Conservation (phyloP, 75 land plant species). For the Picea sitchensis region DNA sequence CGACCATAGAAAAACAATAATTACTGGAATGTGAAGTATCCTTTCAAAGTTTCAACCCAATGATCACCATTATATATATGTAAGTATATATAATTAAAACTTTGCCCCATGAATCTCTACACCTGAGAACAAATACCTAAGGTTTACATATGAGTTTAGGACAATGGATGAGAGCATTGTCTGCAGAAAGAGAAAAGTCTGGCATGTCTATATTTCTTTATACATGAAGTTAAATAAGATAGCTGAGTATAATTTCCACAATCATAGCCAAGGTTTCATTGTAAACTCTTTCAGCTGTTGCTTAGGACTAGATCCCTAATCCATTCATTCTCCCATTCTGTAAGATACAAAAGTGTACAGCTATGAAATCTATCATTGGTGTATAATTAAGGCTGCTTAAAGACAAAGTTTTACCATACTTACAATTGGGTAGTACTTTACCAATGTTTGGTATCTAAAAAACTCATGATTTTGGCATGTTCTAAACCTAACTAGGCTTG, state of each 20-base stretch:
- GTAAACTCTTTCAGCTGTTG: background rate
- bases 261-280: background rate
- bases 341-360: background rate
- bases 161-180: background rate
- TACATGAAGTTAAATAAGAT: background rate
- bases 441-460: background rate
- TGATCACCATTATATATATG: background rate
- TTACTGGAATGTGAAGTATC: too few relatives aligned
- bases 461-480: background rate
- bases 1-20: too few relatives aligned
- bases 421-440: background rate
- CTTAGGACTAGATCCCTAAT: background rate
- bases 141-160: background rate
- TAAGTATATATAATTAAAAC: too few relatives aligned
- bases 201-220: background rate
- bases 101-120: background rate
- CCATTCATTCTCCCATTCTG: background rate
- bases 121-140: background rate
- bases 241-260: background rate
- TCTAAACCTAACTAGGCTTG: background rate
- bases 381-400: background rate
- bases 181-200: background rate
- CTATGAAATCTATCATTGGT: background rate
- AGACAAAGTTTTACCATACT: background rate
- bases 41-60: background rate